phyloP scores from a whole-genome alignment of 108 stramenopile genomes.

The Bacterosira constricta region DNA sequence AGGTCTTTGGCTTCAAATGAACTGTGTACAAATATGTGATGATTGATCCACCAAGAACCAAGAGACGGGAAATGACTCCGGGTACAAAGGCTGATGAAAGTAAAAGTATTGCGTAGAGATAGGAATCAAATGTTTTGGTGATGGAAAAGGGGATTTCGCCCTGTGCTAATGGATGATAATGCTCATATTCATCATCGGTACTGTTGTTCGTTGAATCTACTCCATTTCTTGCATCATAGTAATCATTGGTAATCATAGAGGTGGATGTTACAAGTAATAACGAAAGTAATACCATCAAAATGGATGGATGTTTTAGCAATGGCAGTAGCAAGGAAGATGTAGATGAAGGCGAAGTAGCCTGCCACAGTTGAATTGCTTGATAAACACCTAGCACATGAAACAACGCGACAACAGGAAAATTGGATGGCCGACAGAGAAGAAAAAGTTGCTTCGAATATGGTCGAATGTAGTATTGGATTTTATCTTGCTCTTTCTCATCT shows the following conservation, averaged over 20 bases:
- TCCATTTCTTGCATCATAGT: slow-evolving; percentile 70
- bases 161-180: slow-evolving; percentile 40
- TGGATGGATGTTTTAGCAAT: slow-evolving; percentile 40
- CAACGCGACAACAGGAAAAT: slow-evolving; percentile 63
- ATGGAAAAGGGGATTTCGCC: slow-evolving; percentile 33
- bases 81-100: slow-evolving; percentile 63
- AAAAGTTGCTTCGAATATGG: slow-evolving; percentile 32
- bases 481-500: slow-evolving; percentile 1
- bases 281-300: slow-evolving; percentile 54
- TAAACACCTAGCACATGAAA: slow-evolving; percentile 66
- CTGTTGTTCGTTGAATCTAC: slow-evolving; percentile 38
- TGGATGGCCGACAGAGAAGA: slow-evolving; percentile 56
- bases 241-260: slow-evolving; percentile 83
- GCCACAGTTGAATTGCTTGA: slow-evolving; percentile 43
- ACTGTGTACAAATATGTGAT: slow-evolving; percentile 73
- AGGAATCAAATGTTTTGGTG: slow-evolving; percentile 52
- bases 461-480: slow-evolving; percentile 23
- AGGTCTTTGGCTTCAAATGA: slow-evolving; percentile 77
- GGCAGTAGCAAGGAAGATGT: neutral
- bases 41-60: slow-evolving; percentile 62
- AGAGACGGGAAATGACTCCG: slow-evolving; percentile 54
- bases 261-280: slow-evolving; percentile 67
- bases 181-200: neutral
- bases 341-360: neutral
- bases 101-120: slow-evolving; percentile 54